Conservation (phyloP, 257 asterid genomes). For the Plantago elongata region DNA sequence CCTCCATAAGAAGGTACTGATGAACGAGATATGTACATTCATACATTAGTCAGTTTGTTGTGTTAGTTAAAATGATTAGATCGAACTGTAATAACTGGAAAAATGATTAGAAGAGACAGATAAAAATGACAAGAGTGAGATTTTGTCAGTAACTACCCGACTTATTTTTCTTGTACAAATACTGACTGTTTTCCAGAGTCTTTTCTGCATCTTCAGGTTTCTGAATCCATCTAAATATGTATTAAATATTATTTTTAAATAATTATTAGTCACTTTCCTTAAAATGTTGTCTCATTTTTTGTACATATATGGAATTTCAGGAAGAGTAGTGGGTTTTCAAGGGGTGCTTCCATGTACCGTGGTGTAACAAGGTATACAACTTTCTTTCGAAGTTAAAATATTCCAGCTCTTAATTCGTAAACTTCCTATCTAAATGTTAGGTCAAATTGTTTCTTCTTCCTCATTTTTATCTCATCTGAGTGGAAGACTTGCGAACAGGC, state of each 20-base stretch:
- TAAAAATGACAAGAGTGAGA: conserved; percentile 20
- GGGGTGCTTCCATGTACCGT: conserved; percentile 93
- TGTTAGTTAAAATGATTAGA: neutral
- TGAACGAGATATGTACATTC: no score
- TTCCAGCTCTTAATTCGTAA: neutral
- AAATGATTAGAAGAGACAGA: neutral
- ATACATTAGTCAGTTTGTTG: neutral
- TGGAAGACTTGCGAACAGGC: conserved; percentile 41
- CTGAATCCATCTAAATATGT: neutral
- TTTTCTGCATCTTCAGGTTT: conserved; percentile 5
- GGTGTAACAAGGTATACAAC: conserved; percentile 72
- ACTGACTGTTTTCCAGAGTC: conserved; percentile 20
- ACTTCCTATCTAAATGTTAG: neutral
- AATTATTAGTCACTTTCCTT: neutral
- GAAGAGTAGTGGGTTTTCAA: conserved; percentile 86
- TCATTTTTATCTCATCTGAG: conserved; percentile 17
- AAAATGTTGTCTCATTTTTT: neutral
- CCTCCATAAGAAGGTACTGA: conserved; percentile 73
- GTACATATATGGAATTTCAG: conserved; percentile 26
- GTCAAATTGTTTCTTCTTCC: neutral
- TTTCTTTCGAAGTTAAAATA: neutral
- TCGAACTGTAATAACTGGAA: conserved; percentile 1
- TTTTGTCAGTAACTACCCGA: conserved; percentile 29
- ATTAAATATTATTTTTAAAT: neutral
- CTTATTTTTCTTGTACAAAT: conserved; percentile 8